Percentiles rank a stretch among this genome's conserved stretches.
These are phyloP conservation scores for Blastomyces gilchristii DNA, from an alignment of 2,329 filamentous ascomycete genomes.

Conservation along the genomic window DNA sequence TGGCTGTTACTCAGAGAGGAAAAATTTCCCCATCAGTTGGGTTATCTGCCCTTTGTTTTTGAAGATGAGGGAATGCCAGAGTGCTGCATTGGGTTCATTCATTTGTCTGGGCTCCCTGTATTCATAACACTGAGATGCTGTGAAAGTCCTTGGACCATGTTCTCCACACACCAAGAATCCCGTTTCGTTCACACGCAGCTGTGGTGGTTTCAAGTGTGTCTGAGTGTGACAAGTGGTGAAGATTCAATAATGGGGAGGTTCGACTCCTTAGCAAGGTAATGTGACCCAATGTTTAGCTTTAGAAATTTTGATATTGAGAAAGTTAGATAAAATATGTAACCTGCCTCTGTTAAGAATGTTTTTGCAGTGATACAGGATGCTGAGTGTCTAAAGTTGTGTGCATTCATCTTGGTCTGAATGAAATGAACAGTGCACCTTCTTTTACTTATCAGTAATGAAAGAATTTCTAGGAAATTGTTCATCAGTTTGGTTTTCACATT, in stretches of 20 bases:
- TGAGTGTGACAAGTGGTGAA: neutral
- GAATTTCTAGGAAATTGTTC: too few species aligned
- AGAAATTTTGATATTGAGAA: neutral
- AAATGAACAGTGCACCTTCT: too few species aligned
- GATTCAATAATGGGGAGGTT: neutral
- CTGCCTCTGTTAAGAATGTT: too few species aligned
- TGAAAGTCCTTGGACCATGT: neutral
- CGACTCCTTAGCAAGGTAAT: neutral
- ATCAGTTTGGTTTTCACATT: too few species aligned
- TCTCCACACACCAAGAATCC: neutral
- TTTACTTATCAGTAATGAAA: too few species aligned
- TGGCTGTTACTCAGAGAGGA: neutral
- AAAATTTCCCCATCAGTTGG: neutral
- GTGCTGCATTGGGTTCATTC: too few species aligned
- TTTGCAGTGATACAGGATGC: too few species aligned
- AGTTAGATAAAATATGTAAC: too few species aligned
- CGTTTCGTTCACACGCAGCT: neutral
- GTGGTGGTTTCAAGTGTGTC: neutral
- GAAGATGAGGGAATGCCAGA: too few species aligned
- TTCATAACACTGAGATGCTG: neutral
- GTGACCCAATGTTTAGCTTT: neutral
- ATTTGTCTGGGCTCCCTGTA: neutral
- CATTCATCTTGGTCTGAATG: too few species aligned
- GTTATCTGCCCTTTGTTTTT: neutral
- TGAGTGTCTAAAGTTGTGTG: too few species aligned